phyloP scores from a whole-genome alignment of 2,329 filamentous ascomycete genomes.

The Talaromyces sp. region DNA sequence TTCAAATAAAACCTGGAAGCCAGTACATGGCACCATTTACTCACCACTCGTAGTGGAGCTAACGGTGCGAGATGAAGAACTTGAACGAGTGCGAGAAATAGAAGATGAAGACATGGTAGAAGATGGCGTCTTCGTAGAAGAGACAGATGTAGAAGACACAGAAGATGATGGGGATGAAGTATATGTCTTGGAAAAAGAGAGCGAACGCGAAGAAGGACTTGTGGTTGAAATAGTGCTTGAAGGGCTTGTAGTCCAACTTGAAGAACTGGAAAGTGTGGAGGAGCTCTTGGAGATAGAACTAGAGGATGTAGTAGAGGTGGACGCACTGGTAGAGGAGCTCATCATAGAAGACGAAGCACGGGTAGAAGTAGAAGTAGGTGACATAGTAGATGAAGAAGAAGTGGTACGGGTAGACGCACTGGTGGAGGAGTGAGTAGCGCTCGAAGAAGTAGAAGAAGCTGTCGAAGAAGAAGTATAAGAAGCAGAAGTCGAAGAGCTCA shows the following conservation, averaged over 20 bases:
- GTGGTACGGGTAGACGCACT: conserved; percentile 22
- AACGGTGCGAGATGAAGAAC: conserved; percentile 9
- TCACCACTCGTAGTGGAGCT: conserved; percentile 29
- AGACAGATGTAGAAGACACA: conserved; percentile 8
- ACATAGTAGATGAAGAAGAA: conserved; percentile 14
- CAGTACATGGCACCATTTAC: conserved; percentile 23
- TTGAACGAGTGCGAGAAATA: conserved; percentile 14
- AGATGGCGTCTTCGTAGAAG: conserved; percentile 2
- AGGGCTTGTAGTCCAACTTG: not conserved
- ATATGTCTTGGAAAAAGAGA: conserved; percentile 6
- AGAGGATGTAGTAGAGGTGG: conserved; percentile 15
- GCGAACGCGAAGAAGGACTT: conserved; percentile 1
- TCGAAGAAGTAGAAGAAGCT: conserved; percentile 23
- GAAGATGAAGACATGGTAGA: conserved; percentile 10
- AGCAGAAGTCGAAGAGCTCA: conserved; percentile 21
- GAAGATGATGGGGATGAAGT: conserved; percentile 7
- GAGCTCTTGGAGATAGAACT: conserved; percentile 11
- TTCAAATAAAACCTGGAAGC: conserved; percentile 14
- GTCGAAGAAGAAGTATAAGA: conserved; percentile 21
- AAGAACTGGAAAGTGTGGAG: conserved; percentile 8
- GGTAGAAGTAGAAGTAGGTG: conserved; percentile 19
- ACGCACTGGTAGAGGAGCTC: conserved; percentile 20
- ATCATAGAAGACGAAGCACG: conserved; percentile 24
- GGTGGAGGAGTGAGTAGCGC: conserved; percentile 26
- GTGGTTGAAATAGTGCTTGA: conserved; percentile 11